Evolutionary conservation across 768 basidiomycete species (phyloP).

Genomic region (Boletus sp.): DNA sequence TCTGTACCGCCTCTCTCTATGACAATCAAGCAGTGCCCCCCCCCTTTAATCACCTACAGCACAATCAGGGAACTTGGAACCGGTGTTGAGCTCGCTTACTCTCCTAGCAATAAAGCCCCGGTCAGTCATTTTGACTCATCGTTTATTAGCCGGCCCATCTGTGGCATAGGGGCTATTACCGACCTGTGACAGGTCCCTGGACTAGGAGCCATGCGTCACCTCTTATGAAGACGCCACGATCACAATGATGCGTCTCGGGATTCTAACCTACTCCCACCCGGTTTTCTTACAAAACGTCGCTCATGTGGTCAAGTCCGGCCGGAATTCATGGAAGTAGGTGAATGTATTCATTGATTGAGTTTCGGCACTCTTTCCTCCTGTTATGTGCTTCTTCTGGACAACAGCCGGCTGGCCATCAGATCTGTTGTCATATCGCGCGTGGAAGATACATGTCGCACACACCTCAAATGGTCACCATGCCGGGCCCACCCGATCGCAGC

Average conservation of each 20-base stretch:
- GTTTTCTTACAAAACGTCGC: not conserved
- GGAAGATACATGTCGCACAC: not conserved
- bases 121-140: not conserved
- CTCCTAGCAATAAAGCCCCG: not conserved
- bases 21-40: not conserved
- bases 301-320: not conserved
- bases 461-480: not conserved
- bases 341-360: not conserved
- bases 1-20: slow-evolving; percentile 5
- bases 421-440: not conserved
- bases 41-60: not conserved
- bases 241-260: not conserved
- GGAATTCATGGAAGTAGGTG: not conserved
- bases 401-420: not conserved
- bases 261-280: not conserved
- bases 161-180: not conserved
- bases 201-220: not conserved
- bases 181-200: not conserved
- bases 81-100: not conserved
- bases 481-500: not conserved
- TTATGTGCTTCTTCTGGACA: not conserved
- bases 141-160: slow-evolving; percentile 14
- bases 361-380: not conserved
- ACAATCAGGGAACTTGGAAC: not conserved
- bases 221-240: not conserved